Base-by-base conservation (phyloP, 352 stramenopile genomes). In the Blastocystis hominis region DNA sequence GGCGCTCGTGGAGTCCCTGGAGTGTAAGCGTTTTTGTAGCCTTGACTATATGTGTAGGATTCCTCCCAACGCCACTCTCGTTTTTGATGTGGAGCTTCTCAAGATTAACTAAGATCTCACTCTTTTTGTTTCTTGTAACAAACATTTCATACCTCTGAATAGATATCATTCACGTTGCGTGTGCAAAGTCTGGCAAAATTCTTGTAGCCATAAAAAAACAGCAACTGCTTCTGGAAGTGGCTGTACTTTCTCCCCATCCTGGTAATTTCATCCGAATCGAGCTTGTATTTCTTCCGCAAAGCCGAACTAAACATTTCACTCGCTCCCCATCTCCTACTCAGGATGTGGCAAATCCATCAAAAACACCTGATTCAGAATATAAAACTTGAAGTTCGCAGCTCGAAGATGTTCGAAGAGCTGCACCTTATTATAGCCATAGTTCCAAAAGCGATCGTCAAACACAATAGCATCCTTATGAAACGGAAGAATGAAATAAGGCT, bases 1-100 rank as follows among this genome's bases (percentile, higher is more conserved):
- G 89, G 89, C 30, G 40, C 42, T 38, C 20, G 17, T 24, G 89
- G 89, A 30, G 86, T 86, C 5, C 88, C 88, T 46, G 62, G 62
- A 40, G 40, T 87, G 77, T 87, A 75, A 30, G 6, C 10, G n/a
- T 4, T 61, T 30, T n/a, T 46, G 17, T n/a, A 59, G 1, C 0
- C 3, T 15, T 6, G 15, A 13, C 47, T 20, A 75, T 30, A 30
- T 9, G n/a, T 81, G 24, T 77, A 91, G 90, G 72, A 91, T 91
- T 61, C 89, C 89, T 54, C 78, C 64, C 69, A 88, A 88, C 40
- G 86, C 89, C 20, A 91, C 86, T 34, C 89, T 91, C 20, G 61
- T 91, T 34, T 91, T 91, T 42, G 89, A 91, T 24, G 89, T 91
- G 36, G 89, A 91, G 79, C 89, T 91, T 17, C n/a, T 91, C 10